phyloP scores from a whole-genome alignment of 208 protist genomes.

The Trypanosoma lewisi region DNA sequence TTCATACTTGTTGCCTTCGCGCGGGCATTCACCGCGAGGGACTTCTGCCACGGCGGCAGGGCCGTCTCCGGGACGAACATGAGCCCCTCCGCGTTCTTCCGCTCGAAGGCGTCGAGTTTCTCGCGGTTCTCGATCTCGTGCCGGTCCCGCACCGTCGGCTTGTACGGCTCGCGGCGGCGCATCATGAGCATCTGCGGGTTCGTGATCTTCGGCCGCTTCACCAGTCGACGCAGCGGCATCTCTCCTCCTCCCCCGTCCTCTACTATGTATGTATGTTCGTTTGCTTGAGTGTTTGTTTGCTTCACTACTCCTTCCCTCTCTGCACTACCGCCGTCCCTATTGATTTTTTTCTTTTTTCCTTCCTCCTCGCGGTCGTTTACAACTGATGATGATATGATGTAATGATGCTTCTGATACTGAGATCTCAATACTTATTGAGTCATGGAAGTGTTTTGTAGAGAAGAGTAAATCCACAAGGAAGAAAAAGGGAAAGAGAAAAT shows the following conservation, averaged over 20 bases:
- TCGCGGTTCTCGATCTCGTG: constrained; percentile 57
- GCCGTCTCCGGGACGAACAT: constrained; percentile 73
- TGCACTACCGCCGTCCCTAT: too few relatives aligned
- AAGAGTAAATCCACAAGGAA: background rate
- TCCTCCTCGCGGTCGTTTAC: too few relatives aligned
- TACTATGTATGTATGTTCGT: too few relatives aligned
- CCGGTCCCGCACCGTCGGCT: constrained; percentile 53
- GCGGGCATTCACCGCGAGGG: constrained; percentile 40
- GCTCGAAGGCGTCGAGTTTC: constrained; percentile 62
- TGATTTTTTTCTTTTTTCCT: too few relatives aligned
- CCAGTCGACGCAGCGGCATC: constrained; percentile 33
- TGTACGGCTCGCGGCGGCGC: constrained; percentile 62
- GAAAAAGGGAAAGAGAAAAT: constrained; percentile 26
- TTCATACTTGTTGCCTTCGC: constrained; percentile 40
- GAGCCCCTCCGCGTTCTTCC: constrained; percentile 59
- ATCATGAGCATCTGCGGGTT: constrained; percentile 41
- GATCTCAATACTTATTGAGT: background rate
- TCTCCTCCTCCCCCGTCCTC: background rate
- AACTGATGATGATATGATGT: too few relatives aligned
- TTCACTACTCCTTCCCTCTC: too few relatives aligned
- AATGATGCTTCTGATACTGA: background rate
- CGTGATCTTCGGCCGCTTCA: constrained; percentile 43
- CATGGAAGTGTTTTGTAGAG: background rate
- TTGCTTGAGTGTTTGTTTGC: too few relatives aligned
- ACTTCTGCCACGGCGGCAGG: constrained; percentile 74